Evolutionary conservation across 1,284 basidiomycete species (phyloP).

Genomic region (Kalmanozyma brasiliensis): DNA sequence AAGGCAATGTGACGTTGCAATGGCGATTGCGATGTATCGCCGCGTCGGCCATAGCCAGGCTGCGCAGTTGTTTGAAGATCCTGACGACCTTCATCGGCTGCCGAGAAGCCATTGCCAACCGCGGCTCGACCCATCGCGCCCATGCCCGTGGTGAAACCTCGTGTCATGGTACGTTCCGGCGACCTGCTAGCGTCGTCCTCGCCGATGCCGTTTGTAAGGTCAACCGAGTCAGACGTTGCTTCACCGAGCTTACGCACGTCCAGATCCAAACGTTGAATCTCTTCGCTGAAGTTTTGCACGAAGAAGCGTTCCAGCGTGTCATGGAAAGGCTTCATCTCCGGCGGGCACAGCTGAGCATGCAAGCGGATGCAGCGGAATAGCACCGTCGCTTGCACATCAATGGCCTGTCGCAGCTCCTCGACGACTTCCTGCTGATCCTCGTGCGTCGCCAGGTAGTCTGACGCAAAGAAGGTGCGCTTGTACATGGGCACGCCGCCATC

Average conservation of each 20-base stretch:
- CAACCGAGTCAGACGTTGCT: conserved; percentile 11
- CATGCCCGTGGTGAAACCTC: conserved; percentile 38
- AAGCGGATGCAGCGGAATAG: conserved; percentile 85
- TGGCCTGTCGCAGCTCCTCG: conserved; percentile 77
- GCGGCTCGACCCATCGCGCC: conserved; percentile 38
- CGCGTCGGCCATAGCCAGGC: conserved; percentile 16
- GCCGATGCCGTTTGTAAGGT: conserved; percentile 10
- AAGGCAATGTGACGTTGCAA: conserved; percentile 52
- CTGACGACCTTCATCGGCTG: conserved; percentile 23
- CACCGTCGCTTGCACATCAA: conserved; percentile 79
- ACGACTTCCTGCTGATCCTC: conserved; percentile 79
- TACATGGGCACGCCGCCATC: conserved; percentile 77
- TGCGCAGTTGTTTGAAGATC: conserved; percentile 33
- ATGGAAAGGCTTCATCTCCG: conserved; percentile 90
- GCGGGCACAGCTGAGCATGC: conserved; percentile 82
- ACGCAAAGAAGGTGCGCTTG: conserved; percentile 75
- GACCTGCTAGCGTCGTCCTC: conserved; percentile 30
- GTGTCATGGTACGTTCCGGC: conserved; percentile 34
- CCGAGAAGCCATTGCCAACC: conserved; percentile 14
- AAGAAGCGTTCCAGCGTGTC: conserved; percentile 86
- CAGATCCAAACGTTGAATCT: conserved; percentile 72
- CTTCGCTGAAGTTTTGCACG: conserved; percentile 86
- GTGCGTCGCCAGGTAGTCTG: conserved; percentile 77
- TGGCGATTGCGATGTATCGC: conserved; percentile 24
- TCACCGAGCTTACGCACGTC: conserved; percentile 37